These are phyloP conservation scores for Dactylella cylindrospora DNA, from an alignment of 2,329 filamentous ascomycete species.

Conservation along the genomic window DNA sequence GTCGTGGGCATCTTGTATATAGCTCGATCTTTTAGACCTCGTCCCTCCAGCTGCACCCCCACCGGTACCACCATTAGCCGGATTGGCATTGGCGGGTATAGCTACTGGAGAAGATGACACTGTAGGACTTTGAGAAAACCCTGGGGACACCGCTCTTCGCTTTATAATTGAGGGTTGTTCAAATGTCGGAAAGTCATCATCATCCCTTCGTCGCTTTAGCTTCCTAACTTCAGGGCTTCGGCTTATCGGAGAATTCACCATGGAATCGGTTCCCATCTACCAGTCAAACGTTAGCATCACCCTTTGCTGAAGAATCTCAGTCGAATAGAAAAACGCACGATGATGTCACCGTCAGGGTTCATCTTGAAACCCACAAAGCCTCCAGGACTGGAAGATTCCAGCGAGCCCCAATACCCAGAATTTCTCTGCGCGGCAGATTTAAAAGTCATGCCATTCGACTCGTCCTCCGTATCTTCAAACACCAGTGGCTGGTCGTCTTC, in stretches of 20 bases:
- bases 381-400: constrained; percentile 39
- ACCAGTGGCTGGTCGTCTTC: constrained; percentile 40
- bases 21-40: constrained; percentile 17
- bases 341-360: constrained; percentile 41
- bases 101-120: constrained; percentile 46
- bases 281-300: constrained; percentile 10
- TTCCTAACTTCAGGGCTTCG: constrained; percentile 37
- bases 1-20: constrained; percentile 48
- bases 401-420: constrained; percentile 39
- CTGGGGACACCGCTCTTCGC: constrained; percentile 48
- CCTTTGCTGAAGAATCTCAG: not conserved
- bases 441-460: constrained; percentile 22
- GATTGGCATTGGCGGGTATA: constrained; percentile 25
- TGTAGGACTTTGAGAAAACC: constrained; percentile 48
- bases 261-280: constrained; percentile 42
- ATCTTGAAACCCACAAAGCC: constrained; percentile 39
- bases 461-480: constrained; percentile 38
- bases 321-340: constrained; percentile 14
- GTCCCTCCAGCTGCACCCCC: constrained; percentile 5
- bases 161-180: constrained; percentile 48
- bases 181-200: constrained; percentile 45
- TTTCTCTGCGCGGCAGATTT: constrained; percentile 39
- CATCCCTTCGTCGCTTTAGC: constrained; percentile 32
- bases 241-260: constrained; percentile 41
- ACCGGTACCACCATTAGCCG: constrained; percentile 42